These are phyloP conservation scores for Rusavskia elegans DNA, from an alignment of 495 filamentous ascomycete species.

Conservation along the genomic window DNA sequence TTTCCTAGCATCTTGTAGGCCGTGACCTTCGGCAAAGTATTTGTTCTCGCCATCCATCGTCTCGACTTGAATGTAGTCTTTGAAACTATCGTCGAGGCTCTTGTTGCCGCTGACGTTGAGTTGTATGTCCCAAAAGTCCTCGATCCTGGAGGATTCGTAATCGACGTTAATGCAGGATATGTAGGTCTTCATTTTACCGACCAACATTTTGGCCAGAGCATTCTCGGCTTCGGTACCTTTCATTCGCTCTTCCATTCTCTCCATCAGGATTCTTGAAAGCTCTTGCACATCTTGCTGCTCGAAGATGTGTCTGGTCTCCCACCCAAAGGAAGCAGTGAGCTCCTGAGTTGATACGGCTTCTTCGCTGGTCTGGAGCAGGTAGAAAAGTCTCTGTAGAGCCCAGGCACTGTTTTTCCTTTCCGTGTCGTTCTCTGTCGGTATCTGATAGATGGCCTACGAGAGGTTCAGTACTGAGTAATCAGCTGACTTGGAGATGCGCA, in stretches of 20 bases:
- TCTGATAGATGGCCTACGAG: constrained; percentile 80
- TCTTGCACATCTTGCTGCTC: constrained; percentile 99
- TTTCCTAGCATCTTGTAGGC: constrained; percentile 90
- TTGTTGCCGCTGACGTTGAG: constrained; percentile 91
- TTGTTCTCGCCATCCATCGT: constrained; percentile 97
- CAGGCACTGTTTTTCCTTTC: constrained; percentile 77
- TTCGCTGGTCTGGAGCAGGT: constrained; percentile 73
- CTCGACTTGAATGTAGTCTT: constrained; percentile 90
- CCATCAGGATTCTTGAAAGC: constrained; percentile 89
- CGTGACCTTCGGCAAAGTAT: constrained; percentile 82
- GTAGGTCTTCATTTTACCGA: constrained; percentile 94
- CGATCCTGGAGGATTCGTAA: constrained; percentile 83
- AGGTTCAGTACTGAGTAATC: constrained; percentile 8
- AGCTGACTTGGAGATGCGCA: constrained; percentile 19
- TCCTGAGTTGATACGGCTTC: constrained; percentile 77
- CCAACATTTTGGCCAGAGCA: constrained; percentile 75
- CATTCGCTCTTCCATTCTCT: constrained; percentile 91
- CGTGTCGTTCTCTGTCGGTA: constrained; percentile 77
- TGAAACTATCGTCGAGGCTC: constrained; percentile 85
- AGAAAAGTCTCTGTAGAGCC: constrained; percentile 86
- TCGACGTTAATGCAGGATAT: constrained; percentile 97
- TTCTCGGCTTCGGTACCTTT: constrained; percentile 95
- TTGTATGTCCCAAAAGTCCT: constrained; percentile 99
- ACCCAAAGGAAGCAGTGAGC: constrained; percentile 89
- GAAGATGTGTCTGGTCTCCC: constrained; percentile 96